Evolutionary conservation across 2,329 filamentous ascomycete genomes (phyloP).

Genomic region (Aspergillus viridinutans): DNA sequence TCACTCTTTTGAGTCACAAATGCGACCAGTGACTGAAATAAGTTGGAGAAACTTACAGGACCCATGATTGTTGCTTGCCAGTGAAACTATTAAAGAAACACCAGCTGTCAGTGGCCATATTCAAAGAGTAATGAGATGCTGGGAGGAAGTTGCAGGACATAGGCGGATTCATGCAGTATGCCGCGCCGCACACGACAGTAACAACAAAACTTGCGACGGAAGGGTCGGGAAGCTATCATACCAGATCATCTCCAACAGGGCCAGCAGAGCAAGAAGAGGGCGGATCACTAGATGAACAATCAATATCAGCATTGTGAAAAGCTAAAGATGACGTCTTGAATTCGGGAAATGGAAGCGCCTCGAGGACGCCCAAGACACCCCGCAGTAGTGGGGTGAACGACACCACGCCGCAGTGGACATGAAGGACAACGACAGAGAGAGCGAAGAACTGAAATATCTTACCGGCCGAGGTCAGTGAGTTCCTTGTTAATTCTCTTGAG

Average conservation of each 20-base stretch:
- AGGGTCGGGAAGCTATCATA: slow-evolving; percentile 49
- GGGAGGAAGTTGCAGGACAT: background rate
- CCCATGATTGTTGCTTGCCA: slow-evolving; percentile 99
- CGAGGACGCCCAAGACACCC: slow-evolving; percentile 10
- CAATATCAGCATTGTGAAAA: slow-evolving; percentile 1
- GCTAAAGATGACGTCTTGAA: slow-evolving; percentile 3
- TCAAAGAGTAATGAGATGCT: background rate
- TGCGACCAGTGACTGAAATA: slow-evolving; percentile 6
- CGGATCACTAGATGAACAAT: slow-evolving; percentile 66
- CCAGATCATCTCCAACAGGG: slow-evolving; percentile 94
- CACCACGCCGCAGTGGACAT: background rate
- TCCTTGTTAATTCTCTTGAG: slow-evolving; percentile 53
- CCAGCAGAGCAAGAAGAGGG: slow-evolving; percentile 98
- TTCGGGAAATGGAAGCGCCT: slow-evolving; percentile 1
- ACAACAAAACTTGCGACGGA: slow-evolving; percentile 8
- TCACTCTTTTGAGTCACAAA: slow-evolving; percentile 1
- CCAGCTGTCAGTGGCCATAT: slow-evolving; percentile 26
- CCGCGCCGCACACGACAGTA: slow-evolving; percentile 20
- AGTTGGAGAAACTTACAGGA: slow-evolving; percentile 63
- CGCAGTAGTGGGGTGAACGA: slow-evolving; percentile 20
- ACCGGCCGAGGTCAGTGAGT: slow-evolving; percentile 51
- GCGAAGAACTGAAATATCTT: slow-evolving; percentile 23
- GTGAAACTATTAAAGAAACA: slow-evolving; percentile 71
- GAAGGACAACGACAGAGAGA: slow-evolving; percentile 1
- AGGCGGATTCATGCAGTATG: slow-evolving; percentile 3